These are phyloP conservation scores for Botrytis aclada DNA, from an alignment of 2,329 filamentous ascomycete species.

Conservation along the genomic window DNA sequence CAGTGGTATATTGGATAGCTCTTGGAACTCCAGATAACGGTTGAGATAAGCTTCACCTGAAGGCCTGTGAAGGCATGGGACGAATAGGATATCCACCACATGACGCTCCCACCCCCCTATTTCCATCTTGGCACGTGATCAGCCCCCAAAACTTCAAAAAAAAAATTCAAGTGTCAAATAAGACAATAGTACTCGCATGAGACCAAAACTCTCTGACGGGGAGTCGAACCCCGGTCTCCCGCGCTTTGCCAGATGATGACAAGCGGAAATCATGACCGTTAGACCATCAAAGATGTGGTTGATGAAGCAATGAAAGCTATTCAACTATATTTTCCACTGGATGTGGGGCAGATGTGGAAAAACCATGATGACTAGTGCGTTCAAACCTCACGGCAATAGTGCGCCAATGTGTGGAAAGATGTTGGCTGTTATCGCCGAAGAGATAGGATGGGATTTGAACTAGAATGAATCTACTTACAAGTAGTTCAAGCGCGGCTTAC, in stretches of 20 bases:
- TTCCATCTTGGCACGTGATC: background rate
- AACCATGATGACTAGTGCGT: background rate
- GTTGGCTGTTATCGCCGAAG: background rate
- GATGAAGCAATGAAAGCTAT: accelerated
- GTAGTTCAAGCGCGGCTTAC: background rate
- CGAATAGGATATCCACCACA: background rate
- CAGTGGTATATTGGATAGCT: background rate
- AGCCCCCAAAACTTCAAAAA: background rate
- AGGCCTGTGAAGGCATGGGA: background rate
- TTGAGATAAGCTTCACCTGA: background rate
- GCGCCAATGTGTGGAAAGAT: background rate
- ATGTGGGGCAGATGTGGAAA: background rate
- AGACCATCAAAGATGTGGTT: constrained; percentile 35
- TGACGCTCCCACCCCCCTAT: background rate
- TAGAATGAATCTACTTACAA: background rate
- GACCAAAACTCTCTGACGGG: background rate
- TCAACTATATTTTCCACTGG: background rate
- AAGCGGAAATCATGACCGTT: constrained; percentile 41
- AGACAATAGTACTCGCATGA: background rate
- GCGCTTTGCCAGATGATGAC: constrained; percentile 29
- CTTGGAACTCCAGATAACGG: background rate
- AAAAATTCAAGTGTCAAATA: background rate
- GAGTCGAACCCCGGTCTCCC: constrained; percentile 34
- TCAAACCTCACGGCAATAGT: background rate
- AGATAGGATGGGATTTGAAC: background rate